Conservation (phyloP, 371 early-diverging fungal species). For the Rhizopus arrhizus region DNA sequence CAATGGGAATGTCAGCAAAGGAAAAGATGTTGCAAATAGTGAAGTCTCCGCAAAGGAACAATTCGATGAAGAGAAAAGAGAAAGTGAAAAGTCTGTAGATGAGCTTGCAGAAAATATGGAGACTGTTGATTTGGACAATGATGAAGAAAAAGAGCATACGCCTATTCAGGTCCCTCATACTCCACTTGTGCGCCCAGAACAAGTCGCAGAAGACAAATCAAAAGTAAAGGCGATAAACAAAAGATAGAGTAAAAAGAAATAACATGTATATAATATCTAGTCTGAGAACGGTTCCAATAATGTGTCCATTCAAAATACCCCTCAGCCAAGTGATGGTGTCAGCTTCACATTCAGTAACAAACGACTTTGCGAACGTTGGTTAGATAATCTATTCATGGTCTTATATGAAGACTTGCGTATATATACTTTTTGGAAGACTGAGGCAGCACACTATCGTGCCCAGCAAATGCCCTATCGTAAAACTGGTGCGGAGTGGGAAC, state of each 20-base stretch:
- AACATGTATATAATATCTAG: background rate
- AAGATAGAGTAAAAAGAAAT: background rate
- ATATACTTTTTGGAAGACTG: conserved; percentile 86
- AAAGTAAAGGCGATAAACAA: conserved; percentile 2
- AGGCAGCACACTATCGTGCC: conserved; percentile 66
- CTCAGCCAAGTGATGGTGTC: conserved; percentile 21
- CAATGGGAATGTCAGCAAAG: background rate
- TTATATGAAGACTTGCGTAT: conserved; percentile 94
- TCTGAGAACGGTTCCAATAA: background rate
- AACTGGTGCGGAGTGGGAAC: conserved; percentile 95
- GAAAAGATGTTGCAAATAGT: background rate
- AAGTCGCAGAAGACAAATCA: conserved; percentile 43
- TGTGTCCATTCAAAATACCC: background rate
- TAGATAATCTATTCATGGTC: conserved; percentile 97
- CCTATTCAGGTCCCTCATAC: conserved; percentile 23
- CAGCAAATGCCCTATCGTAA: conserved; percentile 83
- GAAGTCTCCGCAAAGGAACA: background rate
- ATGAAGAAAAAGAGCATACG: conserved; percentile 13
- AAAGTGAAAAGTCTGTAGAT: background rate
- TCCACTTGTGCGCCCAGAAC: conserved; percentile 39
- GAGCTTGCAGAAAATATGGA: conserved; percentile 30
- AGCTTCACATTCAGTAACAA: conserved; percentile 83
- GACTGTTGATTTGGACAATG: conserved; percentile 29
- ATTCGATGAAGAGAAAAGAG: background rate
- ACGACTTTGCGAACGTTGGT: conserved; percentile 97